Base-by-base conservation (phyloP, 768 basidiomycete species). In the Lentinula raphanica region DNA sequence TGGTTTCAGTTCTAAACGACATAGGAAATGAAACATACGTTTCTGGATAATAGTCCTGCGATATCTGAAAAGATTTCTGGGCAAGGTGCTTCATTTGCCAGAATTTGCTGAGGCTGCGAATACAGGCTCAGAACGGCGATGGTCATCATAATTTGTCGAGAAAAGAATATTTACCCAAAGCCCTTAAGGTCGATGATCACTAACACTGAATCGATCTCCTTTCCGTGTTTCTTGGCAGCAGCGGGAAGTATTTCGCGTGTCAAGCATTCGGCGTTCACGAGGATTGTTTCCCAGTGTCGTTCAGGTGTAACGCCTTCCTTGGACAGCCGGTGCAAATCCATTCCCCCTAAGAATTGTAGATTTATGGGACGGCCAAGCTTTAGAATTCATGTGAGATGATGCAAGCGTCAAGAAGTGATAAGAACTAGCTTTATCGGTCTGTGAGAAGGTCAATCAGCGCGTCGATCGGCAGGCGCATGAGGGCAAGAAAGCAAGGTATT, bases 31-130 rank as follows among this genome's bases (percentile, higher is more conserved):
- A n/a, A 25, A 66, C 81, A 54, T 66, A 90, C 87, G 85, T 85
- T 67, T 91, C 88, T 1, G 88, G 88, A 61, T 79, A 90, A 69
- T 87, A 90, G 63, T 88, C 86, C 68, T 90, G 88, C 1, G 87
- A 89, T 56, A 90, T 75, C 62, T 89, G 87, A 67, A 90, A 87
- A 6, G 84, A 82, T 50, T 69, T 72, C 49, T 82, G 76, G 23
- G 78, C 79, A n/a, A 90, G 73, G 44, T 77, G 72, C 66, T 85
- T 88, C 74, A 88, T 83, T 64, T 88, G 82, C 88, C 88, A 91
- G 64, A 90, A 91, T 62, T 88, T 83, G 38, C 75, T 69, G 46
- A 89, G 67, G 13, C 87, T 89, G n/a, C n/a, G n/a, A 25, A 42
- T 17, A 27, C 13, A 21, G 13, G 21, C 36, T 21, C 36, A 35